Evolutionary conservation across 345 rosid species (phyloP), one percentile per base, ranked within the genome.

Genomic region (Pugionium cornutum): DNA sequence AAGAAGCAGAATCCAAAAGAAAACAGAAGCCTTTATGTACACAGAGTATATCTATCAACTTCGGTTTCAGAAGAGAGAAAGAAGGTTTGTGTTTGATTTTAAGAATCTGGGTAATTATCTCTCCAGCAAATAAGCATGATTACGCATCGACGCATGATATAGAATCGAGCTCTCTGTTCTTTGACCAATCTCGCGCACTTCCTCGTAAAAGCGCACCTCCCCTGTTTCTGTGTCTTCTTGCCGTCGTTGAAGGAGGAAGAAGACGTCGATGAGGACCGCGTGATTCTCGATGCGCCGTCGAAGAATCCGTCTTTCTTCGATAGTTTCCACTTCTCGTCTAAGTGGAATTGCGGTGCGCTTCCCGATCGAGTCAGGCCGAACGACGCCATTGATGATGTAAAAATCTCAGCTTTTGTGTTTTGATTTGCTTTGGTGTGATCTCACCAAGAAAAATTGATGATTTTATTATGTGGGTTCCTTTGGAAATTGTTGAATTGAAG

Each of bases 61-160:
- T 54, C 25, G 11, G 64, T 59, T 64, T 26, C 54, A 58, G 43
- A 53, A 47, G n/a, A 59, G 37, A 42, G n/a, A 37, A 8, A 33
- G 3, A 29, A 18, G 55, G 43, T 3, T 35, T 10, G 32, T 34
- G 29, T 48, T 33, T 7, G 2, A 1, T 36, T 7, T 43, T 69
- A 89, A 71, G 92, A 80, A 70, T 94, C 96, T 2, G 82, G 75
- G 58, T 83, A 88, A 27, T 66, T 73, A 32, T 94, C 97, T 36
- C 82, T 84, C 99, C 97, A 94, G 81, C 99, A 94, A 34, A 94
- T 79, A 58, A 94, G 96, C 95, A 94, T 90, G 53, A 85, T 72
- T 0, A 94, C 89, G 58, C 99, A 94, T 4, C 96, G 85, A 69
- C 99, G 72, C 86, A 90, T 74, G 83, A 94, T 94, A 64, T 94